Conservation (phyloP, 495 filamentous ascomycete genomes). For the Podospora conica region DNA sequence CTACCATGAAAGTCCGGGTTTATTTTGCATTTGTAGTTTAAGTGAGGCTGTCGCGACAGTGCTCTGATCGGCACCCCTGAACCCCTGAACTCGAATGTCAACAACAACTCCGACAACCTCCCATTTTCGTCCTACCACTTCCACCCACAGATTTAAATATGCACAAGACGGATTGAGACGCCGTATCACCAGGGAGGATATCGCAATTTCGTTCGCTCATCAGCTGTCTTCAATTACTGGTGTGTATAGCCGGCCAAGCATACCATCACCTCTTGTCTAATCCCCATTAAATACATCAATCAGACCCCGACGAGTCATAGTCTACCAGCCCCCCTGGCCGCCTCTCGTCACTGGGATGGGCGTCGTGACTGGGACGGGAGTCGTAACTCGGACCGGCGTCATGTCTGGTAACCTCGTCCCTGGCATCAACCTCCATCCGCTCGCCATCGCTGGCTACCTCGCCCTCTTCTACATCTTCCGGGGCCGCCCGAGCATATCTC, state of each 20-base stretch:
- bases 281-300: not conserved
- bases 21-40: not conserved
- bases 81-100: not conserved
- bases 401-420: not conserved
- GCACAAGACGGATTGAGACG: too few relatives aligned
- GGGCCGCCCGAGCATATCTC: not conserved
- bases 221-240: not conserved
- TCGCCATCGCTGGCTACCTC: constrained; percentile 15
- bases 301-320: not conserved
- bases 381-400: not conserved
- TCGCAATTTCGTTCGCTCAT: not conserved
- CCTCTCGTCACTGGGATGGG: not conserved
- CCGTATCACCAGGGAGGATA: too few relatives aligned
- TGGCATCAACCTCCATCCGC: not conserved
- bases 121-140: too few relatives aligned
- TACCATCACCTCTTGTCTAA: not conserved
- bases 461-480: constrained; percentile 18
- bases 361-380: not conserved
- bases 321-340: not conserved
- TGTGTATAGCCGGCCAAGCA: not conserved
- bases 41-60: not conserved
- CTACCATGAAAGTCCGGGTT: not conserved
- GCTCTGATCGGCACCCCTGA: not conserved
- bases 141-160: too few relatives aligned
- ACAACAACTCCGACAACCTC: not conserved